phyloP scores from a whole-genome alignment of 371 early-diverging fungal species.

The Coemansia linderi region DNA sequence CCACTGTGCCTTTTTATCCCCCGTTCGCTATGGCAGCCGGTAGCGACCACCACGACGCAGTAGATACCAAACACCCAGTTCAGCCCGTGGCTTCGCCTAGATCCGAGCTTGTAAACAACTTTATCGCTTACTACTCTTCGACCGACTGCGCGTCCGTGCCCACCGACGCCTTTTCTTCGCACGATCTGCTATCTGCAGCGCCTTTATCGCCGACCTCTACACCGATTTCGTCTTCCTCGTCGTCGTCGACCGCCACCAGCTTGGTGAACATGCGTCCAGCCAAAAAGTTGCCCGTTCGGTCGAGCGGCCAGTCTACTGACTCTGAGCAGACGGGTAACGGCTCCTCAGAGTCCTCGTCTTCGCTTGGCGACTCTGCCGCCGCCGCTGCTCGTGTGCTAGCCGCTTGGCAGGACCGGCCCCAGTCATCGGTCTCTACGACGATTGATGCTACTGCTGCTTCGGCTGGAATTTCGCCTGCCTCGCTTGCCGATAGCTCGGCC shows the following conservation, averaged over 20 bases:
- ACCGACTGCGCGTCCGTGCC: slow-evolving; percentile 10
- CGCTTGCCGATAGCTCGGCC: slow-evolving; percentile 9
- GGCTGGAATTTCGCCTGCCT: slow-evolving; percentile 5
- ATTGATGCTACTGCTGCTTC: neutral
- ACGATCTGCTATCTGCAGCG: slow-evolving; percentile 21
- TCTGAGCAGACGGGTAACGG: slow-evolving; percentile 35
- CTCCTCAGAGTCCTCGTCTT: slow-evolving; percentile 46
- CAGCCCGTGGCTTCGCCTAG: slow-evolving; percentile 21
- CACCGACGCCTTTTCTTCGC: slow-evolving; percentile 8
- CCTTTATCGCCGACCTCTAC: slow-evolving; percentile 15
- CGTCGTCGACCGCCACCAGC: slow-evolving; percentile 18
- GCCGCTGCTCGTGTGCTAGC: slow-evolving; percentile 53
- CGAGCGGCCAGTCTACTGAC: slow-evolving; percentile 41
- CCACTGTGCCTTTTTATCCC: neutral
- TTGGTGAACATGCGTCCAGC: slow-evolving; percentile 25
- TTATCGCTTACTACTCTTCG: slow-evolving; percentile 36
- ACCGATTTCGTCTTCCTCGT: slow-evolving; percentile 6
- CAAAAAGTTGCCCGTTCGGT: slow-evolving; percentile 20
- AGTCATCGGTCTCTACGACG: neutral
- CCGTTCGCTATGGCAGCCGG: slow-evolving; percentile 26
- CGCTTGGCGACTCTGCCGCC: slow-evolving; percentile 47
- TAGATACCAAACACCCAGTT: slow-evolving; percentile 9
- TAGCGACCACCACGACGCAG: slow-evolving; percentile 17
- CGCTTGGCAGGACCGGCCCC: slow-evolving; percentile 48
- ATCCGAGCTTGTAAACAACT: slow-evolving; percentile 36